These are phyloP conservation scores for Fragaria vesca DNA, from an alignment of 306 rosid genomes.

Conservation along the genomic window DNA sequence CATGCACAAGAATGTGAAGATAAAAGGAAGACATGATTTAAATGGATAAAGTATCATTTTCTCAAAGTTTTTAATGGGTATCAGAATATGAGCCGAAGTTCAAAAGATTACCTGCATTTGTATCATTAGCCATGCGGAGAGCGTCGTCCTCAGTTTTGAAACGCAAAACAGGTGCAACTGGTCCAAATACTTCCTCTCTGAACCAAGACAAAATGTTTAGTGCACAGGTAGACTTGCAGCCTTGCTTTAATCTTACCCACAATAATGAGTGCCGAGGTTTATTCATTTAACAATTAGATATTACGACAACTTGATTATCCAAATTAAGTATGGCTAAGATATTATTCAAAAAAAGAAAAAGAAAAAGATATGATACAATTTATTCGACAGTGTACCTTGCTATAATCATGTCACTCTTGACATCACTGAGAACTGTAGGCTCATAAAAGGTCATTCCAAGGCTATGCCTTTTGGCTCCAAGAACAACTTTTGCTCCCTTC, in stretches of 20 bases:
- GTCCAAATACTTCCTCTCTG: conserved; percentile 97
- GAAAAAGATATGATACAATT: not conserved
- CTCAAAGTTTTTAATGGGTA: not conserved
- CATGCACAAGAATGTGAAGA: conserved; percentile 2
- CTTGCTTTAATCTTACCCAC: not conserved
- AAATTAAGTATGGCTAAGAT: not conserved
- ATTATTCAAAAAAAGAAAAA: not conserved
- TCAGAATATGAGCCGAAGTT: conserved; percentile 18
- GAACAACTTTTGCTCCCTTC: conserved; percentile 88
- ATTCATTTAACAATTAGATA: not conserved
- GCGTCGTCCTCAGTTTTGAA: conserved; percentile 96
- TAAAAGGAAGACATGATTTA: conserved; percentile 2
- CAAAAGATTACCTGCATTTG: conserved; percentile 69
- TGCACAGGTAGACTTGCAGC: conserved; percentile 5
- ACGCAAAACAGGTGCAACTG: conserved; percentile 81
- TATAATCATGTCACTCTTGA: conserved; percentile 69
- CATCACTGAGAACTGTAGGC: conserved; percentile 76
- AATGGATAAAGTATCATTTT: conserved; percentile 1
- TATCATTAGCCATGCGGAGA: conserved; percentile 75
- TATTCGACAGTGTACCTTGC: conserved; percentile 52
- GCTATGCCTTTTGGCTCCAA: conserved; percentile 89
- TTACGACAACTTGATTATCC: not conserved
- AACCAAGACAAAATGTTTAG: conserved; percentile 29
- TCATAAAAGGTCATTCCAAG: conserved; percentile 88
- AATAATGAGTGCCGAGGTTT: not conserved